A percentile compares a stretch with the other conserved stretches of the same genome.
These are phyloP conservation scores for Candolleomyces aberdarensis DNA, from an alignment of 768 basidiomycete genomes.

Conservation along the genomic window DNA sequence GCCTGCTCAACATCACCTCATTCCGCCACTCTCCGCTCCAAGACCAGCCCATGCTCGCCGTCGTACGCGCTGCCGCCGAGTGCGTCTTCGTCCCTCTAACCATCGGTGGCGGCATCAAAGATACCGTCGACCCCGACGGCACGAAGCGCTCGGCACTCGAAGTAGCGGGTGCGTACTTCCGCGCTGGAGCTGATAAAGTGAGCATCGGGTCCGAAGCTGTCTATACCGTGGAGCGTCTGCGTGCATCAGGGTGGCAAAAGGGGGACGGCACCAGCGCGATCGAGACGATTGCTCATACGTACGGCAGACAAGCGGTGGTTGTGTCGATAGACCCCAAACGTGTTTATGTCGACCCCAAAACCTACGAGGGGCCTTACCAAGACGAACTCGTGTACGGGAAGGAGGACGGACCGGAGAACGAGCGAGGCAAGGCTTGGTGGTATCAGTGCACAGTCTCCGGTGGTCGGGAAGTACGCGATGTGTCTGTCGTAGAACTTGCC, in stretches of 20 bases:
- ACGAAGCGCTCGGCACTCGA: slow-evolving; percentile 84
- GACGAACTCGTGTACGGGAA: slow-evolving; percentile 56
- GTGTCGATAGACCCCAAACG: slow-evolving; percentile 94
- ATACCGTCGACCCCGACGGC: slow-evolving; percentile 93
- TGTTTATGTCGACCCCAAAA: slow-evolving; percentile 66
- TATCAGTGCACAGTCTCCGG: slow-evolving; percentile 98
- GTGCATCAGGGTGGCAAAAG: slow-evolving; percentile 39
- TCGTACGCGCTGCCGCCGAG: slow-evolving; percentile 87
- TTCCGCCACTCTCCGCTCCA: slow-evolving; percentile 94
- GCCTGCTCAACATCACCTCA: slow-evolving; percentile 98
- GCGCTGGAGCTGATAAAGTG: slow-evolving; percentile 97
- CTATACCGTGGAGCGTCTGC: slow-evolving; percentile 83
- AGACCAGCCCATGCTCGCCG: slow-evolving; percentile 98
- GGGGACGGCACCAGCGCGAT: slow-evolving; percentile 81
- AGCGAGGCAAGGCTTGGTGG: slow-evolving; percentile 88
- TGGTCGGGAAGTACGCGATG: slow-evolving; percentile 75
- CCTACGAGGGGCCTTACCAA: slow-evolving; percentile 68
- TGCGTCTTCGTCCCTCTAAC: slow-evolving; percentile 96
- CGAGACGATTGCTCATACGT: slow-evolving; percentile 85
- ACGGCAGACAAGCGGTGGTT: slow-evolving; percentile 96
- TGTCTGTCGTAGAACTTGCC: slow-evolving; percentile 91
- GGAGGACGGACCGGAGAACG: slow-evolving; percentile 45
- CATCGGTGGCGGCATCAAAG: slow-evolving; percentile 97
- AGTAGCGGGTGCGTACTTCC: slow-evolving; percentile 94
- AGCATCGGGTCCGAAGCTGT: slow-evolving; percentile 97